phyloP scores from a whole-genome alignment of 1,284 basidiomycete species.

The Rhodotorula glutinis region DNA sequence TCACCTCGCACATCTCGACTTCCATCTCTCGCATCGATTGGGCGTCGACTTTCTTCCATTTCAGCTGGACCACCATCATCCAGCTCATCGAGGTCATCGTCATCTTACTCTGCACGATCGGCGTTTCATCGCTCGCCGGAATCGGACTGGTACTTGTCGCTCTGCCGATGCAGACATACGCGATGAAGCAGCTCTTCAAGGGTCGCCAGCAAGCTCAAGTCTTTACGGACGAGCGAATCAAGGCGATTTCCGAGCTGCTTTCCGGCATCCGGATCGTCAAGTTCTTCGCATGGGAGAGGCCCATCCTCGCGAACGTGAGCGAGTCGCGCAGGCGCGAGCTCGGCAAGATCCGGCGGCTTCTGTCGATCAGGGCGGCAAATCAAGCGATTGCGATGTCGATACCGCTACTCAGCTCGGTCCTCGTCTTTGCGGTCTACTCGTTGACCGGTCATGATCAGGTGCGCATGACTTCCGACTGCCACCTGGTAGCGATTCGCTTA shows the following conservation, averaged over 20 bases:
- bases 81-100: constrained; percentile 59
- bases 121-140: constrained; percentile 71
- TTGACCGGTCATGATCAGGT: constrained; percentile 52
- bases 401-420: constrained; percentile 31
- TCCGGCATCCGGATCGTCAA: constrained; percentile 81
- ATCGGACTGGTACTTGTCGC: constrained; percentile 71
- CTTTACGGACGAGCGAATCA: constrained; percentile 81
- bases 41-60: constrained; percentile 54
- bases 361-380: constrained; percentile 62
- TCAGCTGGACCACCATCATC: constrained; percentile 25
- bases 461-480: background rate
- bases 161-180: constrained; percentile 45
- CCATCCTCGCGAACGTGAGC: constrained; percentile 63
- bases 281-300: constrained; percentile 62
- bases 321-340: constrained; percentile 71
- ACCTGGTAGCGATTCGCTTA: too few relatives aligned
- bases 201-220: constrained; percentile 57
- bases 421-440: constrained; percentile 39
- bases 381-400: constrained; percentile 43
- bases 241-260: constrained; percentile 70
- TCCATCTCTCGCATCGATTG: constrained; percentile 83
- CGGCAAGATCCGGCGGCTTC: constrained; percentile 59
- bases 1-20: constrained; percentile 88
- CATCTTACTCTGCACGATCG: constrained; percentile 65
- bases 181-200: constrained; percentile 25